These are phyloP conservation scores for Backusella psychrophila DNA, from an alignment of 192 early-diverging fungal species.

Conservation along the genomic window DNA sequence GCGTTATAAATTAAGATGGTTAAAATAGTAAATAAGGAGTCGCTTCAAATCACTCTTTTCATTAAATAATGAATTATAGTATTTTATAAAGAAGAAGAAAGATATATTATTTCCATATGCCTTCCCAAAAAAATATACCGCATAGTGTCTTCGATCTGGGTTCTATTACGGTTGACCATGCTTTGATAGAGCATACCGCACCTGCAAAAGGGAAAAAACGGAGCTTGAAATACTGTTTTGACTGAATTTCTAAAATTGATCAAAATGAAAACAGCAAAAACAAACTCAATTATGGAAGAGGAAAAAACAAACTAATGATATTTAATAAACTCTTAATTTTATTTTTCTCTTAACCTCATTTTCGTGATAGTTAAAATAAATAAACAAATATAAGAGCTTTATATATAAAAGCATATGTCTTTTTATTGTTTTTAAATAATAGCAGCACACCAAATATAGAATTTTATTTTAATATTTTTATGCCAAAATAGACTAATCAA, in stretches of 20 bases:
- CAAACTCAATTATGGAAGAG: neutral
- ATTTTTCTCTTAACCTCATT: neutral
- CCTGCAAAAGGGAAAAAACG: neutral
- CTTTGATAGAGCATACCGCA: neutral
- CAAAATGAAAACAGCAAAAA: neutral
- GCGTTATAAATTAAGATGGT: too few relatives aligned
- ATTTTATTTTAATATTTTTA: neutral
- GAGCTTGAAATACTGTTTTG: neutral
- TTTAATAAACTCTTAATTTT: neutral
- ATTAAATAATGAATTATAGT: too few relatives aligned
- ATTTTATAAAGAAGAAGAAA: too few relatives aligned
- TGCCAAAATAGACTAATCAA: conserved; percentile 1
- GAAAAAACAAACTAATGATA: neutral
- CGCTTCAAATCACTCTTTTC: too few relatives aligned
- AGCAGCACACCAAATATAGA: neutral
- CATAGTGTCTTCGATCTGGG: too few relatives aligned
- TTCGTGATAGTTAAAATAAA: neutral
- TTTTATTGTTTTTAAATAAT: neutral
- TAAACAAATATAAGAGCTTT: neutral
- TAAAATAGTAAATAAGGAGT: too few relatives aligned
- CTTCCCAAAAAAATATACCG: too few relatives aligned
- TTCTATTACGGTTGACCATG: neutral
- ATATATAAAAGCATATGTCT: neutral
- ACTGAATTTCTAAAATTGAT: neutral
- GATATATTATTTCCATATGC: too few relatives aligned